A percentile compares a stretch with the other conserved stretches of the same genome.
Evolutionary conservation across 139 green algal genomes (phyloP).

Genomic region (Tetradesmus obliquus): DNA sequence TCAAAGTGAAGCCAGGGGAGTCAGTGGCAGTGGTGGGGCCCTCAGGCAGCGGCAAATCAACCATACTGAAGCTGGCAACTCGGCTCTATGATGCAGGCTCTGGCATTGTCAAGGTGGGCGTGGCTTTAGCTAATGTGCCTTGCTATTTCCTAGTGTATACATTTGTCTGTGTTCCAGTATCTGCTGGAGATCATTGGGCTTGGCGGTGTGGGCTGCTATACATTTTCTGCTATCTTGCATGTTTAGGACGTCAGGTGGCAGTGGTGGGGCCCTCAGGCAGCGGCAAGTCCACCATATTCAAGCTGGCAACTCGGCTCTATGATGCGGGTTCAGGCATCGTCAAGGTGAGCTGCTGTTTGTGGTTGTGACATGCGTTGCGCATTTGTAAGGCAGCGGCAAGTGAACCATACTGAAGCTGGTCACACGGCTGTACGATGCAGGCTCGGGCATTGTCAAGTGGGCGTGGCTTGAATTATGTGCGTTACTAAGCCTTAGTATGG

Average conservation of each 20-base stretch:
- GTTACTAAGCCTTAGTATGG: background rate
- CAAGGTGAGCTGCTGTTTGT: no score
- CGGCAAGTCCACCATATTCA: slow-evolving; percentile 93
- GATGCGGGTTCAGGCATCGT: slow-evolving; percentile 54
- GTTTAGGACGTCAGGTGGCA: slow-evolving; percentile 59
- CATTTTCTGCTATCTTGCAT: no score
- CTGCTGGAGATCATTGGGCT: background rate
- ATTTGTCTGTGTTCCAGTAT: background rate
- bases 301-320: slow-evolving; percentile 85
- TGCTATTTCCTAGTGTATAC: background rate
- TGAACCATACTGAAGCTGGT: slow-evolving; percentile 90
- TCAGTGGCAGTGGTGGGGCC: slow-evolving; percentile 92
- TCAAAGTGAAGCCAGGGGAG: slow-evolving; percentile 72
- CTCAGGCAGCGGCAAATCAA: slow-evolving; percentile 90
- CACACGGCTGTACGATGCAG: slow-evolving; percentile 80
- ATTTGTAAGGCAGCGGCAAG: slow-evolving; percentile 92
- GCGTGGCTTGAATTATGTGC: background rate
- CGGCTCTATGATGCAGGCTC: slow-evolving; percentile 78
- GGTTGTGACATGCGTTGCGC: no score
- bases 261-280: slow-evolving; percentile 88
- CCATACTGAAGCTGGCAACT: slow-evolving; percentile 85
- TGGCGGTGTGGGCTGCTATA: no score
- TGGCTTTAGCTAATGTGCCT: background rate
- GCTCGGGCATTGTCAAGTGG: background rate
- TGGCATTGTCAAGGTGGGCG: slow-evolving; percentile 20